Percentiles rank a stretch among this genome's conserved stretches.
Conservation (phyloP, 331 rosid genomes). For the Telfairia occidentalis region DNA sequence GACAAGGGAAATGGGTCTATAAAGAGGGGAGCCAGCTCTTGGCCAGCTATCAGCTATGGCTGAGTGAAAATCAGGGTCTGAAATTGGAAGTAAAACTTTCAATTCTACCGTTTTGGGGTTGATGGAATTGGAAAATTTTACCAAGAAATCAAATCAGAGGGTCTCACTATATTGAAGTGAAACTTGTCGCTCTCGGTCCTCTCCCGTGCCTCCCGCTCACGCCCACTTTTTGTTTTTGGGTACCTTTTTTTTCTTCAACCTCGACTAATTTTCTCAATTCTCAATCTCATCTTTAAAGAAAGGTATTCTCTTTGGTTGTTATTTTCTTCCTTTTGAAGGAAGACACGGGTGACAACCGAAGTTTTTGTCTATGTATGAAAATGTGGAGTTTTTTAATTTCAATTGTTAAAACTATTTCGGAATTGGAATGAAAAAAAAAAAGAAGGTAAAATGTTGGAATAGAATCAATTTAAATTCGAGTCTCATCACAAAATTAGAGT, state of each 20-base stretch:
- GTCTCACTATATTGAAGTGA: neutral
- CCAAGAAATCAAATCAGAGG: neutral
- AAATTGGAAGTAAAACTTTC: neutral
- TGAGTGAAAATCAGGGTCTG: neutral
- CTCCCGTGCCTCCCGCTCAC: too few species aligned
- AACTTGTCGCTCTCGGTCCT: conserved; percentile 1
- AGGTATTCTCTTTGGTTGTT: neutral
- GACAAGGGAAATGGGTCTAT: conserved; percentile 4
- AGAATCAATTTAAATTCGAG: too few species aligned
- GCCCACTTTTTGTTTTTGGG: neutral
- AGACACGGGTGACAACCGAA: neutral
- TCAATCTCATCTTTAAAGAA: neutral
- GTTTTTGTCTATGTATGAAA: neutral
- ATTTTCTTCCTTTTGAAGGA: neutral
- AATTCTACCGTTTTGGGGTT: neutral
- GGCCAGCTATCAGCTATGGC: conserved; percentile 90
- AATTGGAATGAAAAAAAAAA: neutral
- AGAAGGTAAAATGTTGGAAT: too few species aligned
- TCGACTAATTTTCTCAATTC: neutral
- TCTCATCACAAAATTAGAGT: neutral
- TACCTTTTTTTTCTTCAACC: neutral
- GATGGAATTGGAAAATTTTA: neutral
- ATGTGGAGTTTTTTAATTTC: neutral
- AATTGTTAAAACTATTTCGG: neutral
- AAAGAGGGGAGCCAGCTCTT: conserved; percentile 33